Conservation (phyloP, 768 basidiomycete genomes). For the Boletus huronensis region DNA sequence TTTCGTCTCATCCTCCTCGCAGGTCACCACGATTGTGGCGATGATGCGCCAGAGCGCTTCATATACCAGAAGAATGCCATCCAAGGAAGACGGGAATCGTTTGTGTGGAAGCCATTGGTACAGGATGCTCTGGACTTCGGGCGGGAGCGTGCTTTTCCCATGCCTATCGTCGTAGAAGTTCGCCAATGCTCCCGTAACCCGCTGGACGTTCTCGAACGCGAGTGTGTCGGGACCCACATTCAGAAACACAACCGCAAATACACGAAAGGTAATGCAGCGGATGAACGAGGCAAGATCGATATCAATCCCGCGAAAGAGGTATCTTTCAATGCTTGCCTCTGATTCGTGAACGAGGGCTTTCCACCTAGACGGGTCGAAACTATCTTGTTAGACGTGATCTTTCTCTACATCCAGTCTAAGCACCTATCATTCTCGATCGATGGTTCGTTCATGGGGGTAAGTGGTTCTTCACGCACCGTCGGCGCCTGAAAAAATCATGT, state of each 20-base stretch:
- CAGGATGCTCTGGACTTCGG: constrained; percentile 36
- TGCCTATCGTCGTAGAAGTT: constrained; percentile 38
- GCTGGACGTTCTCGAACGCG: constrained; percentile 29
- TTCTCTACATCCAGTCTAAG: not conserved
- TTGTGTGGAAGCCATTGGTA: constrained; percentile 38
- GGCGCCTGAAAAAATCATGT: constrained; percentile 7
- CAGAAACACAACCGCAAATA: constrained; percentile 43
- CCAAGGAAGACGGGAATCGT: constrained; percentile 32
- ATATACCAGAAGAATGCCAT: constrained; percentile 56
- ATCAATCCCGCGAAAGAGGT: constrained; percentile 9
- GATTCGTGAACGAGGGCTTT: constrained; percentile 10
- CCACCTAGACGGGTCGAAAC: constrained; percentile 13
- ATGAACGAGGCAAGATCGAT: constrained; percentile 39
- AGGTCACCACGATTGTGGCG: constrained; percentile 40
- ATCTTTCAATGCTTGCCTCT: constrained; percentile 4
- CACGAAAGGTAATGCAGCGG: constrained; percentile 42
- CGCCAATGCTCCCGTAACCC: constrained; percentile 42
- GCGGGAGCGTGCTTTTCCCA: constrained; percentile 25
- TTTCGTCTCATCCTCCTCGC: constrained; percentile 25
- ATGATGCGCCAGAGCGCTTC: constrained; percentile 63
- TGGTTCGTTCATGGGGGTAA: too few species aligned
- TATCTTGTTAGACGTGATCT: constrained; percentile 1
- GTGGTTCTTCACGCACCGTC: not conserved
- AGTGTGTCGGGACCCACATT: constrained; percentile 24
- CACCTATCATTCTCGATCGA: constrained; percentile 19